Conservation (phyloP, 371 early-diverging fungal species). For the Apophysomyces elegans region DNA sequence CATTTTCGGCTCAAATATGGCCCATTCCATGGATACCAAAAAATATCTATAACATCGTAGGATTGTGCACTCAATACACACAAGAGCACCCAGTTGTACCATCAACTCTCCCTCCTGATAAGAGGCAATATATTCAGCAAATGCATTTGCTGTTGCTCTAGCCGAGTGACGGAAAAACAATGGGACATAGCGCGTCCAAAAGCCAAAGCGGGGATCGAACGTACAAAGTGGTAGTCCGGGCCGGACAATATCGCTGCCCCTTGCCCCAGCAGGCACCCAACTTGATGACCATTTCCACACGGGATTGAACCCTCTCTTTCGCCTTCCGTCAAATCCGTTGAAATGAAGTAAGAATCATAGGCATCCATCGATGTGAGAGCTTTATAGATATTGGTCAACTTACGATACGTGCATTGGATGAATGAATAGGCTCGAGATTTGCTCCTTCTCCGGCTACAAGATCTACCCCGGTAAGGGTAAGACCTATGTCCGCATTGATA, state of each 20-base stretch:
- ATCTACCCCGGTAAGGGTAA: slow-evolving; percentile 98
- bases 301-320: slow-evolving; percentile 4
- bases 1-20: no score
- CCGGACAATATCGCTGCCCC: neutral
- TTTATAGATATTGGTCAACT: neutral
- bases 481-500: slow-evolving; percentile 91
- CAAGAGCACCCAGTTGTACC: no score
- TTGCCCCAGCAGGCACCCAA: slow-evolving; percentile 5
- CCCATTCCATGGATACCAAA: no score
- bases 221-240: neutral
- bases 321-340: slow-evolving; percentile 11
- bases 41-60: no score
- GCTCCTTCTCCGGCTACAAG: slow-evolving; percentile 97
- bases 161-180: no score
- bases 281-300: slow-evolving; percentile 5
- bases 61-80: no score
- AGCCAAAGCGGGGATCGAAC: neutral
- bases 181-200: no score
- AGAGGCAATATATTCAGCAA: no score
- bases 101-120: no score
- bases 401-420: slow-evolving; percentile 1
- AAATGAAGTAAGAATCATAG: slow-evolving; percentile 3
- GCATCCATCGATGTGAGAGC: slow-evolving; percentile 1
- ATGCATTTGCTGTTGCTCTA: no score
- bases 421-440: slow-evolving; percentile 80